Conservation (phyloP, 768 basidiomycete genomes). For the Suillus lakei region DNA sequence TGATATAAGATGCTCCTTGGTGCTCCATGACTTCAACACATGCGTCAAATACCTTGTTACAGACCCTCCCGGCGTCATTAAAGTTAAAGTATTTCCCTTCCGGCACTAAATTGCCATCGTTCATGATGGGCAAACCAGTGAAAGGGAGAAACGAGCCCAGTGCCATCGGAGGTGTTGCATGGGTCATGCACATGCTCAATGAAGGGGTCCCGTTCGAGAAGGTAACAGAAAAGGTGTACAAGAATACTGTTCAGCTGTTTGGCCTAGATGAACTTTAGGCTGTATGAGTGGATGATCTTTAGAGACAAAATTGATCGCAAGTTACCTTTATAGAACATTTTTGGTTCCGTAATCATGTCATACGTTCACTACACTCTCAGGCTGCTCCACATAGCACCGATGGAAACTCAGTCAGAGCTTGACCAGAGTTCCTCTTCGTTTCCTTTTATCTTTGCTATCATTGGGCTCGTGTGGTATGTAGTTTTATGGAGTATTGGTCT, state of each 20-base stretch:
- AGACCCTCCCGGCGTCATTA: constrained; percentile 50
- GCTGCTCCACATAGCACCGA: neutral
- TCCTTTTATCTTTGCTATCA: constrained; percentile 30
- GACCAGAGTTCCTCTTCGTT: neutral
- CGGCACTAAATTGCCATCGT: constrained; percentile 59
- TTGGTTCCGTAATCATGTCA: neutral
- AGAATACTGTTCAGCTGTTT: constrained; percentile 68
- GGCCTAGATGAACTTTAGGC: constrained; percentile 44
- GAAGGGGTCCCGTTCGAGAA: constrained; percentile 54
- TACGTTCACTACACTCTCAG: neutral
- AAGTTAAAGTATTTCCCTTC: constrained; percentile 55
- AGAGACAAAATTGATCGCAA: neutral
- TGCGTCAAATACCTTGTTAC: constrained; percentile 57
- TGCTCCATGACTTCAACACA: constrained; percentile 72
- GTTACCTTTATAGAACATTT: neutral
- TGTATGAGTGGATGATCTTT: neutral
- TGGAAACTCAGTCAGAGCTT: neutral
- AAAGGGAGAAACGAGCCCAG: constrained; percentile 82
- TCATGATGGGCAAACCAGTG: constrained; percentile 60
- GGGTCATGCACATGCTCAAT: constrained; percentile 61
- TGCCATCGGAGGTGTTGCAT: constrained; percentile 70
- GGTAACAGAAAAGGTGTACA: constrained; percentile 60
- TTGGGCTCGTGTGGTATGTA: constrained; percentile 63
- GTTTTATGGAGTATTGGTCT: constrained; percentile 68
- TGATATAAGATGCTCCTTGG: constrained; percentile 66